Conservation (phyloP, 176 grass and related monocot genomes). For the Oryza glumipatula region DNA sequence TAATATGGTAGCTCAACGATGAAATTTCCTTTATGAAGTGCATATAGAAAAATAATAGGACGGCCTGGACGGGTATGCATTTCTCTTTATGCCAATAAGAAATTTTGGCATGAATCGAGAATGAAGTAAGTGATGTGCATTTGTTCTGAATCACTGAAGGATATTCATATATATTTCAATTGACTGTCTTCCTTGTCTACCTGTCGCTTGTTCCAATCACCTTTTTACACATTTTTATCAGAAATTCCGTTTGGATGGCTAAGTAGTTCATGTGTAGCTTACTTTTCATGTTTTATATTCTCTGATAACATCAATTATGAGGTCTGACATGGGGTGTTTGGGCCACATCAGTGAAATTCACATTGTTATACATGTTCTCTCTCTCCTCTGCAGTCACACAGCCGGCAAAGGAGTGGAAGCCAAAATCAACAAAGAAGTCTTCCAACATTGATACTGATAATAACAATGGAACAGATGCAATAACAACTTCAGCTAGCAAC, state of each 20-base stretch:
- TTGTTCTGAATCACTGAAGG: neutral
- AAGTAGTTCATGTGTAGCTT: neutral
- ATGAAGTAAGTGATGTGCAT: neutral
- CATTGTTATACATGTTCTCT: conserved; percentile 2
- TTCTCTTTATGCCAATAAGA: neutral
- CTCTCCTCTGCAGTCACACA: conserved; percentile 46
- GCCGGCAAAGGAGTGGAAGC: conserved; percentile 75
- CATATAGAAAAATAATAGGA: neutral
- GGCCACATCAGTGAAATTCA: neutral
- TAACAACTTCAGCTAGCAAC: conserved; percentile 41
- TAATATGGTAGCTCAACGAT: neutral
- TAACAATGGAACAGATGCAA: conserved; percentile 28
- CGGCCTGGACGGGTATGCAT: neutral
- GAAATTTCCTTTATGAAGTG: neutral
- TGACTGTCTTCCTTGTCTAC: neutral
- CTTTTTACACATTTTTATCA: neutral
- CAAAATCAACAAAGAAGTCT: conserved; percentile 62
- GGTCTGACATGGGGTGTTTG: neutral
- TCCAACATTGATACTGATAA: conserved; percentile 19
- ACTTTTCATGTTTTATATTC: neutral
- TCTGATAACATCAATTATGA: neutral
- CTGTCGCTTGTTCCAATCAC: neutral
- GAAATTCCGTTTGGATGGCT: neutral
- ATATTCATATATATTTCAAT: neutral
- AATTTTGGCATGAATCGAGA: neutral